Conservation (phyloP, 2,329 filamentous ascomycete species). For the Fusarium sp. region DNA sequence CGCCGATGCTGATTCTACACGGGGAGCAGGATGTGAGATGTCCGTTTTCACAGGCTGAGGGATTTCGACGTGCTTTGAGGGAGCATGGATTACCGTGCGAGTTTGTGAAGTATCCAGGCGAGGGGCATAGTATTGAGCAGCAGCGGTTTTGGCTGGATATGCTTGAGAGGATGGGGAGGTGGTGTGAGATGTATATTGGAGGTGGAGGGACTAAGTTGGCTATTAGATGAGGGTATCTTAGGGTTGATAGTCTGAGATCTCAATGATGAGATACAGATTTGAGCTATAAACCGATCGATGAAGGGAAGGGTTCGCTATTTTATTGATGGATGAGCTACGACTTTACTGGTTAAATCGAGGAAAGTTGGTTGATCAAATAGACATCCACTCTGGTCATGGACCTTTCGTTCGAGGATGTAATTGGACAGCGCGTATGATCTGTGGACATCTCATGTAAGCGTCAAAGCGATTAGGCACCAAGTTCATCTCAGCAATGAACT, state of each 20-base stretch:
- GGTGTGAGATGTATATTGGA: conserved; percentile 30
- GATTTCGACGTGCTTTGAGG: conserved; percentile 25
- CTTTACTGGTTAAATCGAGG: no score
- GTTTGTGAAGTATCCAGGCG: conserved; percentile 28
- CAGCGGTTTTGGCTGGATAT: conserved; percentile 38
- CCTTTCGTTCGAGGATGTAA: rapidly evolving
- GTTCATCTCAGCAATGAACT: background rate
- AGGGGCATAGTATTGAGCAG: conserved; percentile 12
- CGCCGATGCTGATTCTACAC: conserved; percentile 33
- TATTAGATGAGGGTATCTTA: background rate
- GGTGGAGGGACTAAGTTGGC: background rate
- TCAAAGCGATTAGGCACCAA: background rate
- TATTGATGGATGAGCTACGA: no score
- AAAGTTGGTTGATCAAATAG: background rate
- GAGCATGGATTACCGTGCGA: conserved; percentile 13
- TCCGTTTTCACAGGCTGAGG: conserved; percentile 28
- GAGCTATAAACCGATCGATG: no score
- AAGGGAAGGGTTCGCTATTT: no score
- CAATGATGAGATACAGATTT: no score
- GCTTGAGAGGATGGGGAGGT: conserved; percentile 28
- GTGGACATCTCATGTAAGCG: background rate
- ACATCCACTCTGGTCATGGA: background rate
- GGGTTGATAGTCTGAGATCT: no score
- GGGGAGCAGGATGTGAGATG: conserved; percentile 29
- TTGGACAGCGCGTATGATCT: background rate